Percentiles rank a stretch among this genome's conserved stretches.
These are phyloP conservation scores for Orbilia brochopaga DNA, from an alignment of 2,329 filamentous ascomycete genomes.

Conservation along the genomic window DNA sequence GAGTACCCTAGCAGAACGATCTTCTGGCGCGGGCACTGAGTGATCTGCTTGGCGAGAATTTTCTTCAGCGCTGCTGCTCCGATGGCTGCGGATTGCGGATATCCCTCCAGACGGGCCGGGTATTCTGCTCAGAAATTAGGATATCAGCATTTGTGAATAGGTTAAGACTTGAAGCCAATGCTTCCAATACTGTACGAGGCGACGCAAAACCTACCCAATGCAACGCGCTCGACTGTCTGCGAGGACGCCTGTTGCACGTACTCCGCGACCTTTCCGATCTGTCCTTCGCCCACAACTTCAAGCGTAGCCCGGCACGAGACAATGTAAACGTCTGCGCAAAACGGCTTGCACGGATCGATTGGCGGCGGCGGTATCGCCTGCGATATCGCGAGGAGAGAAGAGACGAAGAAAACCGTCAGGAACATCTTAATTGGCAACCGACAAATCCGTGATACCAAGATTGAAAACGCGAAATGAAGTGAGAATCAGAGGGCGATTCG, in stretches of 20 bases:
- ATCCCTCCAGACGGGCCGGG: constrained; percentile 53
- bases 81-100: constrained; percentile 50
- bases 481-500: background rate
- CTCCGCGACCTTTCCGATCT: constrained; percentile 42
- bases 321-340: constrained; percentile 40
- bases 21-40: constrained; percentile 54
- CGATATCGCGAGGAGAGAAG: constrained; percentile 42
- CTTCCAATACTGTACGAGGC: background rate
- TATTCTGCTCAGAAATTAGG: constrained; percentile 46
- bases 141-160: constrained; percentile 16
- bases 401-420: constrained; percentile 23
- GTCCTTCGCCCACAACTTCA: constrained; percentile 37
- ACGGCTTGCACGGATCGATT: constrained; percentile 42
- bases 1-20: constrained; percentile 56
- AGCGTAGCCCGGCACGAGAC: constrained; percentile 45
- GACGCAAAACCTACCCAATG: constrained; percentile 21
- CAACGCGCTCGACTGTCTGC: constrained; percentile 37
- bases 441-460: background rate
- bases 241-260: constrained; percentile 26
- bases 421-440: constrained; percentile 18
- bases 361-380: constrained; percentile 48
- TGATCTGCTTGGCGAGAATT: constrained; percentile 46
- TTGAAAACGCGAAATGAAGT: background rate
- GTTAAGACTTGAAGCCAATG: too few species aligned
- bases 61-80: constrained; percentile 52